Evolutionary conservation across 768 basidiomycete genomes (phyloP), one percentile per base, ranked within the genome.

Genomic region (Leccinum arenicola): DNA sequence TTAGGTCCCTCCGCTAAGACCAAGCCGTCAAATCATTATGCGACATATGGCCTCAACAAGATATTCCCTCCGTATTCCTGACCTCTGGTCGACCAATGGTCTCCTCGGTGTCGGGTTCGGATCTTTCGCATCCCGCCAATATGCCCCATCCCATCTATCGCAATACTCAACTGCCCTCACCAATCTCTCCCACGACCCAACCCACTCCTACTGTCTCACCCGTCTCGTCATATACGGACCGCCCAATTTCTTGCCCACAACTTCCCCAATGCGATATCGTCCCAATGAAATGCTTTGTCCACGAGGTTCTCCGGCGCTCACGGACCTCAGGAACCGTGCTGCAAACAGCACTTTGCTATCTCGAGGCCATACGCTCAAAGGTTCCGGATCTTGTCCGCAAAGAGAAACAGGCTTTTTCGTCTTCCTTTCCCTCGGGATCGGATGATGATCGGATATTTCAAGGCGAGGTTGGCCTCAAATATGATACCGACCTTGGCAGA

Each of bases 281-380:
- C 8, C 86, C 89, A 8, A 81, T 92, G 62, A 86, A 83, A 63
- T 78, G 81, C 5, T 96, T 96, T 66, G 91, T 96, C 29, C 89
- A 92, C 69, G 93, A 96, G 74, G 89, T 95, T 8, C 80, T 96
- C 14, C 83, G 91, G 54, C 88, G 94, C 38, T 94, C 91, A 12
- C 83, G 91, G 50, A 95, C 93, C 0, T 89, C 91, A 5, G 89
- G 87, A 47, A 84, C 82, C 48, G 90, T 93, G 4, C 80, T 96
- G 8, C 93, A 95, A 70, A 90, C 92, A 0, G 93, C 94, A 0
- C 75, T 93, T 0, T 93, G 93, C 70, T 95, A 95, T 69, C 76
- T 95, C 12, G 91, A 93, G 72, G 91, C 89, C 4, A 81, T 93
- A n/a, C 86, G 91, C 6, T 69, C 77, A 27, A 87, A 83, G 69